These are phyloP conservation scores for Coprinopsis cinerea DNA, from an alignment of 768 basidiomycete genomes.

Conservation along the genomic window DNA sequence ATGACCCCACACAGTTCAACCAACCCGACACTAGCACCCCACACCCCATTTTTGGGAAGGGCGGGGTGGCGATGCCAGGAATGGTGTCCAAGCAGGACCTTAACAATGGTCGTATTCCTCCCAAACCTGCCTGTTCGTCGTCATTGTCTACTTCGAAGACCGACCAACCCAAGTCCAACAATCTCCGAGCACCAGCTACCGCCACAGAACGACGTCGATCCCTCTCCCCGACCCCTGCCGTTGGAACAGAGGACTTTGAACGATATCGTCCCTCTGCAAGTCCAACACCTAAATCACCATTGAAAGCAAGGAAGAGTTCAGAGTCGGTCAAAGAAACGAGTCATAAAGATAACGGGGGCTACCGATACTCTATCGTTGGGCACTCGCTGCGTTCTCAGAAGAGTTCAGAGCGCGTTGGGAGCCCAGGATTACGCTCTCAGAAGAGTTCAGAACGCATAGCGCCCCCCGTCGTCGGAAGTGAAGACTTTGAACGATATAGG, in stretches of 20 bases:
- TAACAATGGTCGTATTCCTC: conserved; percentile 1
- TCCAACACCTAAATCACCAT: conserved; percentile 2
- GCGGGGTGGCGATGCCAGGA: conserved; percentile 74
- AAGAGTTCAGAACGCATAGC: background rate
- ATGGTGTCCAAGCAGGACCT: conserved; percentile 33
- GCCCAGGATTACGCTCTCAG: background rate
- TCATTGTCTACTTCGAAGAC: conserved; percentile 14
- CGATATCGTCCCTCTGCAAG: conserved; percentile 14
- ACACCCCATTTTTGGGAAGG: conserved; percentile 73
- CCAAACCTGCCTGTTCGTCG: conserved; percentile 13
- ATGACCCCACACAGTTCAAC: conserved; percentile 61
- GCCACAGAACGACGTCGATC: conserved; percentile 6
- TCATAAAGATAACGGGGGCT: background rate
- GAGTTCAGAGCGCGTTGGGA: background rate
- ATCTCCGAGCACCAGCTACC: background rate
- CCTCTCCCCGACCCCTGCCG: conserved; percentile 4
- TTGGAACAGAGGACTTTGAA: conserved; percentile 13
- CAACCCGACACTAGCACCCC: conserved; percentile 51
- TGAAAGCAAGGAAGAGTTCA: conserved; percentile 7
- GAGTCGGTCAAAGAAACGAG: background rate
- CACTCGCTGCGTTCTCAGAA: background rate
- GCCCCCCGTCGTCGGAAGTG: conserved; percentile 5
- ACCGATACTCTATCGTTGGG: background rate
- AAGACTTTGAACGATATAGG: conserved; percentile 13
- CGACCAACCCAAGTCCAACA: conserved; percentile 14